Evolutionary conservation across 2,329 filamentous ascomycete genomes (phyloP).

Genomic region (Neoscytalidium dimidiatum): DNA sequence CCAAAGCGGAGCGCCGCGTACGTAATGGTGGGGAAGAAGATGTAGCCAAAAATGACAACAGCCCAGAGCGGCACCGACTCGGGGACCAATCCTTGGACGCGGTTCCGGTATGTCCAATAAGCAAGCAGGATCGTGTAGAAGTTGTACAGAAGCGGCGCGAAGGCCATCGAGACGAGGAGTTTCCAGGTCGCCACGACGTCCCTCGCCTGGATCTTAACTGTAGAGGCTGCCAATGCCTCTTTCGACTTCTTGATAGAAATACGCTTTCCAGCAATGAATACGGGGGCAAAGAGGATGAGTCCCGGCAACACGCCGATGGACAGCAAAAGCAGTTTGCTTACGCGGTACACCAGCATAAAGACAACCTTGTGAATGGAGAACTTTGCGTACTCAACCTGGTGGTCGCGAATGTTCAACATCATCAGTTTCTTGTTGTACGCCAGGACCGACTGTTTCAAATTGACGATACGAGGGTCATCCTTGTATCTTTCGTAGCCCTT

Average conservation of each 20-base stretch:
- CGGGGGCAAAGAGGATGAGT: constrained; percentile 72
- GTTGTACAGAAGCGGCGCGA: constrained; percentile 36
- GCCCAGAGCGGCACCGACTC: constrained; percentile 77
- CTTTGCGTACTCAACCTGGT: constrained; percentile 90
- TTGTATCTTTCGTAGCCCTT: constrained; percentile 93
- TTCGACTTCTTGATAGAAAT: constrained; percentile 40
- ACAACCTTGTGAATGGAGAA: constrained; percentile 78
- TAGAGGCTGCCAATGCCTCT: constrained; percentile 42
- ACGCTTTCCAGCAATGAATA: constrained; percentile 39
- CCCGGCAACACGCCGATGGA: constrained; percentile 83
- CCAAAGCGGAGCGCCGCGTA: constrained; percentile 93
- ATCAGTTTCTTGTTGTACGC: constrained; percentile 86
- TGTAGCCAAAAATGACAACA: constrained; percentile 72
- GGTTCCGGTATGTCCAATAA: constrained; percentile 54
- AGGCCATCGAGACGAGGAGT: constrained; percentile 41
- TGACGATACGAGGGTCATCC: constrained; percentile 79
- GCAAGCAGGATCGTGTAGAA: constrained; percentile 35
- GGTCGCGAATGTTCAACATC: constrained; percentile 84
- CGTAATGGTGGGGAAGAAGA: constrained; percentile 83
- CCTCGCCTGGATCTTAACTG: constrained; percentile 41
- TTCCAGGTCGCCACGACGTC: constrained; percentile 47
- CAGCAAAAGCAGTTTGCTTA: constrained; percentile 75
- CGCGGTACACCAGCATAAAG: constrained; percentile 74
- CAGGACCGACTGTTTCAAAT: constrained; percentile 72
- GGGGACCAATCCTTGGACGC: constrained; percentile 80